phyloP scores from a whole-genome alignment of 1,139 yeast genomes.

The Sugiyamaella neomexicana region DNA sequence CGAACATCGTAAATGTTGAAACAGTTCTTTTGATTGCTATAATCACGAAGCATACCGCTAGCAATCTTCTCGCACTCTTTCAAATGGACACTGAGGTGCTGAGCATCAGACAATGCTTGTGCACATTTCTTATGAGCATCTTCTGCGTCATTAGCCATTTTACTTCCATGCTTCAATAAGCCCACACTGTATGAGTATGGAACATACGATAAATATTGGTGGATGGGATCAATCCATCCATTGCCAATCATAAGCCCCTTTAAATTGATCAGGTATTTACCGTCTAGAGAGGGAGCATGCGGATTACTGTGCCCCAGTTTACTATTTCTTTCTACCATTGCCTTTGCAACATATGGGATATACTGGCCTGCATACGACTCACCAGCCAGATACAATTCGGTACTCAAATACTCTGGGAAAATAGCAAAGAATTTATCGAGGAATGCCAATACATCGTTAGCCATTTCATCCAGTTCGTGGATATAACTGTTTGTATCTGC shows the following conservation, averaged over 20 bases:
- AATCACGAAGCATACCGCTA: conserved; percentile 28
- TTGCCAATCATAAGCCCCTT: conserved; percentile 83
- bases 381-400: conserved; percentile 81
- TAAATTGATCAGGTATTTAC: conserved; percentile 46
- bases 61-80: conserved; percentile 36
- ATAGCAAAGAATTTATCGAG: conserved; percentile 63
- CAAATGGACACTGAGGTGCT: conserved; percentile 35
- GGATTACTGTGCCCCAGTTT: conserved; percentile 24
- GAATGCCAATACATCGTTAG: conserved; percentile 63
- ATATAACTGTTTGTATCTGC: conserved; percentile 52
- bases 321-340: conserved; percentile 53
- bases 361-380: conserved; percentile 98
- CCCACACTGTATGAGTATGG: conserved; percentile 69
- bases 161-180: conserved; percentile 46
- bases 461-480: conserved; percentile 55
- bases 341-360: conserved; percentile 80
- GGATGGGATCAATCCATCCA: conserved; percentile 93
- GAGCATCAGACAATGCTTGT: conserved; percentile 35
- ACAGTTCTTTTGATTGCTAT: conserved; percentile 48
- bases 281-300: conserved; percentile 1
- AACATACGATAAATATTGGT: conserved; percentile 77
- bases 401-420: conserved; percentile 69
- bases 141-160: conserved; percentile 38
- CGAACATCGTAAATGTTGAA: conserved; percentile 81
- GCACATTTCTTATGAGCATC: conserved; percentile 36